Percentiles rank a stretch among this genome's conserved stretches.
Conservation (phyloP, 768 basidiomycete species). For the Lactifluus hygrophoroides region DNA sequence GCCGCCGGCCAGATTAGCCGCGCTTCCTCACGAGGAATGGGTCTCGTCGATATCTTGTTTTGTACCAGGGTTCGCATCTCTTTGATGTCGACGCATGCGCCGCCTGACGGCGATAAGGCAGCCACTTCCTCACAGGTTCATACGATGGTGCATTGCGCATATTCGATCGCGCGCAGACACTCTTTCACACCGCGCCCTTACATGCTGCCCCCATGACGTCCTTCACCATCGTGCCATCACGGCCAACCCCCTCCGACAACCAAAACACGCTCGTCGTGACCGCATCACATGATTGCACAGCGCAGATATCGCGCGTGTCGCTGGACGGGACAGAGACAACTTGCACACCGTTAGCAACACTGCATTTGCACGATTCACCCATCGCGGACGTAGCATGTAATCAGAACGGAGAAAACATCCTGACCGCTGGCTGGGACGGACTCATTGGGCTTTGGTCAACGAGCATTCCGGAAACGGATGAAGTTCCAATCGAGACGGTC, state of each 20-base stretch:
- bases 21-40: slow-evolving; percentile 89
- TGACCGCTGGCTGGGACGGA: slow-evolving; percentile 85
- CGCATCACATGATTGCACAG: slow-evolving; percentile 75
- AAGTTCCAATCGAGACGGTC: slow-evolving; percentile 40
- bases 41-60: slow-evolving; percentile 71
- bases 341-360: slow-evolving; percentile 43
- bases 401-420: slow-evolving; percentile 47
- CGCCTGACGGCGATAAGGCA: slow-evolving; percentile 25
- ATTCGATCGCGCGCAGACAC: slow-evolving; percentile 61
- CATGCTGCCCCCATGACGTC: slow-evolving; percentile 67
- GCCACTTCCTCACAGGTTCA: slow-evolving; percentile 67
- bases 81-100: neutral
- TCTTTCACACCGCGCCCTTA: slow-evolving; percentile 38
- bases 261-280: slow-evolving; percentile 44
- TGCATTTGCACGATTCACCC: slow-evolving; percentile 78
- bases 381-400: slow-evolving; percentile 63
- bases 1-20: slow-evolving; percentile 37
- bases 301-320: slow-evolving; percentile 39
- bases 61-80: slow-evolving; percentile 39
- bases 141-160: slow-evolving; percentile 73
- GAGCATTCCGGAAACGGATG: slow-evolving; percentile 49
- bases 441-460: slow-evolving; percentile 79
- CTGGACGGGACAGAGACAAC: slow-evolving; percentile 5
- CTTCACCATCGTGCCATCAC: slow-evolving; percentile 41
- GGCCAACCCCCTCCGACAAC: slow-evolving; percentile 21